These are phyloP conservation scores for Pyrenochaeta sp. DNA, from an alignment of 2,329 filamentous ascomycete species.

Conservation along the genomic window DNA sequence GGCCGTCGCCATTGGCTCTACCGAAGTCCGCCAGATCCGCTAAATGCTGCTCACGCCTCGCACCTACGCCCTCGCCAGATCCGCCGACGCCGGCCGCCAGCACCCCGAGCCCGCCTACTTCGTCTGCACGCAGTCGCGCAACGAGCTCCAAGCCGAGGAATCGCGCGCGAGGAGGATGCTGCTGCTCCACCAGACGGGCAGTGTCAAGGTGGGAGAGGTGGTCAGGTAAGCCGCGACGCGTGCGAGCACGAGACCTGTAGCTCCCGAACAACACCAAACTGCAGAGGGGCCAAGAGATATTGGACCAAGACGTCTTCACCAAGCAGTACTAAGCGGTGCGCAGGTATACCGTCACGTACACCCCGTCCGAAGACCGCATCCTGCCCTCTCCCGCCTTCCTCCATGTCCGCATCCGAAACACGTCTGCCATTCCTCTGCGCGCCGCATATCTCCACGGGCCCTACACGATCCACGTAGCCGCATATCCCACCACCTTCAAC, in stretches of 20 bases:
- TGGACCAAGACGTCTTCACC: not conserved
- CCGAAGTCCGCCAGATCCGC: constrained; percentile 31
- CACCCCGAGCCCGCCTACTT: constrained; percentile 43
- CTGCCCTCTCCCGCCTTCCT: constrained; percentile 83
- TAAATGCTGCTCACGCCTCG: constrained; percentile 53
- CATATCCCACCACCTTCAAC: constrained; percentile 83
- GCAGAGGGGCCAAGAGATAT: not conserved
- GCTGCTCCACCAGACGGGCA: constrained; percentile 87
- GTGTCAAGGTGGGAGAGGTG: constrained; percentile 92
- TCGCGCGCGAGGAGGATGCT: constrained; percentile 69
- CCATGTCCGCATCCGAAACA: constrained; percentile 89
- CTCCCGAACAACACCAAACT: not conserved
- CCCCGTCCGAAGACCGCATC: constrained; percentile 85
- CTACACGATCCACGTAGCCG: constrained; percentile 86
- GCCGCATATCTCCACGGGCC: constrained; percentile 97
- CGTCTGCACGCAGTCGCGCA: constrained; percentile 40
- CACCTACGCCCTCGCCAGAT: constrained; percentile 48
- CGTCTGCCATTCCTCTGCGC: constrained; percentile 85
- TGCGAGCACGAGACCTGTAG: not conserved
- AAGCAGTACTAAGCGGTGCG: constrained; percentile 17
- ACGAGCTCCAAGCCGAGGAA: constrained; percentile 41
- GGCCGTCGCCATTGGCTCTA: constrained; percentile 23
- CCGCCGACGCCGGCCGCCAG: constrained; percentile 41
- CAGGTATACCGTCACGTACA: constrained; percentile 87
- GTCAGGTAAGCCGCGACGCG: constrained; percentile 68